Evolutionary conservation across 345 rosid genomes (phyloP), one percentile per base, ranked within the genome.

Genomic region (Rhizophora mangle): DNA sequence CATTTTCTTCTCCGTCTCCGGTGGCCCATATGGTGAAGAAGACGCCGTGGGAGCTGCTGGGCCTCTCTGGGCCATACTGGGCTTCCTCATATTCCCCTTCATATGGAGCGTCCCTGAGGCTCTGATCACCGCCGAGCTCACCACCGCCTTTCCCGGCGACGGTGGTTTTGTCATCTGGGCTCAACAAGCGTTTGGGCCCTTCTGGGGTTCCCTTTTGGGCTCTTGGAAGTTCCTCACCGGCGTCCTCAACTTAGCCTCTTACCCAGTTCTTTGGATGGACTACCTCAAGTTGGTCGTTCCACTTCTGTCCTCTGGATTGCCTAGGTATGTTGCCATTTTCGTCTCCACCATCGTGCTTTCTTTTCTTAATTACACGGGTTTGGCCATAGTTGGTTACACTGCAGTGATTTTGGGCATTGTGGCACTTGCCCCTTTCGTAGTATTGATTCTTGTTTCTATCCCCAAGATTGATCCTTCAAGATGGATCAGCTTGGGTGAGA

Each of bases 161-260:
- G 80, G 80, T 20, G 76, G 76, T 0, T 77, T 67, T 31, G 70
- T 77, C 6, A 67, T 77, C 26, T 77, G 80, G 80, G 80, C 76
- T 6, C 61, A 77, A 8, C 54, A 16, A 21, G 73, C 80, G 0
- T 77, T 72, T 49, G 76, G 80, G 2, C 73, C 80, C 27, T 77
- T 77, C 55, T 72, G 64, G 65, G 80, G 76, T 2, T 77, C 80
- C 2, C 61, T 77, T 6, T 62, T 77, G 76, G 80, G 76, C 10
- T 62, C 76, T 1, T 77, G 80, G 80, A 77, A 72, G 37, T 77
- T 67, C 76, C 60, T 77, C 13, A 77, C 68, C 4, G 73, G 72
- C 21, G 80, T 77, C 39, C 56, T 77, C 26, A 77, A 72, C 61
- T 24, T 77, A 43, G 76, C 76, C 8, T 62, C 80, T 2, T 72